Evolutionary conservation across 345 rosid species (phyloP).

Genomic region (Heritiera fomes): DNA sequence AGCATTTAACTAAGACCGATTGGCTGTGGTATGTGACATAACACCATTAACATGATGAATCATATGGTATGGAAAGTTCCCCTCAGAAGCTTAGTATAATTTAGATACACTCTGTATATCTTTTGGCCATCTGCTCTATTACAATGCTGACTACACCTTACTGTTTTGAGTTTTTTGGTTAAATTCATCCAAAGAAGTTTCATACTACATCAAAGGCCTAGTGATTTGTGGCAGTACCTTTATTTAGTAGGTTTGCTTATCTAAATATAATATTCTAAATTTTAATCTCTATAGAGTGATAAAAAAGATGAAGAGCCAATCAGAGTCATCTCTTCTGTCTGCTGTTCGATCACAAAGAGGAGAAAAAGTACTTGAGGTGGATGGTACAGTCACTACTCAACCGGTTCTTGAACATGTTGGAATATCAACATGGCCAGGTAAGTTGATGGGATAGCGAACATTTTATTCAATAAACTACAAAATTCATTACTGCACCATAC

Average conservation of each 20-base stretch:
- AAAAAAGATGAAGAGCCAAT: conserved; percentile 77
- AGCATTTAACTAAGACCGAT: neutral
- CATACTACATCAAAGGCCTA: neutral
- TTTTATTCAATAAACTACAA: neutral
- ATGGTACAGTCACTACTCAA: conserved; percentile 92
- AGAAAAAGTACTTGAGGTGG: conserved; percentile 87
- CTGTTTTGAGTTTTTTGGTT: neutral
- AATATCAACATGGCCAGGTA: conserved; percentile 96
- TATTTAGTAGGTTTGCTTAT: neutral
- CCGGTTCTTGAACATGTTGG: conserved; percentile 99
- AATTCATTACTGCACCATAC: conserved; percentile 3
- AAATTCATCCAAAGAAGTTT: conserved; percentile 3
- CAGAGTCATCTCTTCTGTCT: conserved; percentile 84
- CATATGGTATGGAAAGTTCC: neutral
- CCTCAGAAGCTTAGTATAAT: neutral
- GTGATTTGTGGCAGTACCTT: conserved; percentile 7
- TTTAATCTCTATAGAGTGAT: conserved; percentile 53
- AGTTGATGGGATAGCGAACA: conserved; percentile 8
- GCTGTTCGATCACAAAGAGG: conserved; percentile 60
- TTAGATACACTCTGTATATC: neutral
- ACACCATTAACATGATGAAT: neutral
- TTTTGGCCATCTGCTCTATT: neutral
- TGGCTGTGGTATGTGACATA: neutral
- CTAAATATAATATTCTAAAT: conserved; percentile 16
- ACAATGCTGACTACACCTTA: neutral